Evolutionary conservation across 2,329 filamentous ascomycete species (phyloP).

Genomic region (Xylariaceae sp.): DNA sequence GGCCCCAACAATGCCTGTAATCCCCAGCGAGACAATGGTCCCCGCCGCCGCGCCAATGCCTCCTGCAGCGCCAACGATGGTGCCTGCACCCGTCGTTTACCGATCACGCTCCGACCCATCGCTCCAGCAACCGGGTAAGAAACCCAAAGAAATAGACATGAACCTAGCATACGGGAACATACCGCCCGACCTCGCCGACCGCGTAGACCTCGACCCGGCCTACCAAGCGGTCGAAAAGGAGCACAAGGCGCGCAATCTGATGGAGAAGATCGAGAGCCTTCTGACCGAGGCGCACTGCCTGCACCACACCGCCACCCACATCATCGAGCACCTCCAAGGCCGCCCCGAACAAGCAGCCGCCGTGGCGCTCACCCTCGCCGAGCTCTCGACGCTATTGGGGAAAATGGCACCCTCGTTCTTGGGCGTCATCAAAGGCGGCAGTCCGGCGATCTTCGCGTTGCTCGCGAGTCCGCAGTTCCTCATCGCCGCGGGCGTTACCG

Average conservation of each 20-base stretch:
- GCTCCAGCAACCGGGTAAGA: slow-evolving; percentile 24
- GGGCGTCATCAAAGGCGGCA: slow-evolving; percentile 69
- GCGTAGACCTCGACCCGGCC: slow-evolving; percentile 35
- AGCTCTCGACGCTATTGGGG: slow-evolving; percentile 75
- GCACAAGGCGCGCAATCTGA: slow-evolving; percentile 50
- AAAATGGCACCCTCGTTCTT: slow-evolving; percentile 85
- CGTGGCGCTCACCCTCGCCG: slow-evolving; percentile 86
- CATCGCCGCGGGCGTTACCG: slow-evolving; percentile 82
- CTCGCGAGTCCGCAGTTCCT: slow-evolving; percentile 90
- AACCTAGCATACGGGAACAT: slow-evolving; percentile 85
- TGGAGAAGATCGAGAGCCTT: slow-evolving; percentile 70
- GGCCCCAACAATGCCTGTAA: slow-evolving; percentile 28
- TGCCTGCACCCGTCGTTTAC: no score
- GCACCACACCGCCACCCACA: slow-evolving; percentile 77
- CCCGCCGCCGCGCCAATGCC: no score
- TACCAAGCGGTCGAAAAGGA: slow-evolving; percentile 58
- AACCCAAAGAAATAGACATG: slow-evolving; percentile 68
- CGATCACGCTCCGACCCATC: slow-evolving; percentile 40
- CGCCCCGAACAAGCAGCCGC: slow-evolving; percentile 86
- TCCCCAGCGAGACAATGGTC: slow-evolving; percentile 13
- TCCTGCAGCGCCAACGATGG: slow-evolving; percentile 8
- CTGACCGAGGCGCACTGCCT: slow-evolving; percentile 86
- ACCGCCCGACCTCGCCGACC: slow-evolving; percentile 58
- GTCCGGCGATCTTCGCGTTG: slow-evolving; percentile 81
- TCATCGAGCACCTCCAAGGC: slow-evolving; percentile 73